Evolutionary conservation across 1,284 basidiomycete genomes (phyloP).

Genomic region (Ceratobasidium sp.): DNA sequence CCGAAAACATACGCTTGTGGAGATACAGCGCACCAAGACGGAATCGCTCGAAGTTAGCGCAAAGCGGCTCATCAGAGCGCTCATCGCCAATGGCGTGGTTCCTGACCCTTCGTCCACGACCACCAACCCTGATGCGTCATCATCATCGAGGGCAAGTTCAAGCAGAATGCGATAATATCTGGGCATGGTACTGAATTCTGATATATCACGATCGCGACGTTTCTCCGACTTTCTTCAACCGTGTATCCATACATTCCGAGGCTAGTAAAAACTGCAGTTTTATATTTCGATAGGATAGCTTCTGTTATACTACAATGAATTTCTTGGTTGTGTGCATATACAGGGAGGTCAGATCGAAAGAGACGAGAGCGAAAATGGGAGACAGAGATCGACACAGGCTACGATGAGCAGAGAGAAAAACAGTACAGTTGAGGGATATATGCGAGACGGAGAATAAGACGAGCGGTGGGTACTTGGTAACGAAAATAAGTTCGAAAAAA

Average conservation of each 20-base stretch:
- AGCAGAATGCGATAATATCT: slow-evolving; percentile 2
- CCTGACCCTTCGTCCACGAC: slow-evolving; percentile 25
- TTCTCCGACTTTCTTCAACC: not conserved
- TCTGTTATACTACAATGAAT: slow-evolving; percentile 19
- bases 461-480: not conserved
- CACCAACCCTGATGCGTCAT: not conserved
- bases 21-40: slow-evolving; percentile 28
- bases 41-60: slow-evolving; percentile 36
- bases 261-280: not conserved
- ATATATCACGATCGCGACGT: not conserved
- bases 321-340: slow-evolving; percentile 17
- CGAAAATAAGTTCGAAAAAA: not conserved
- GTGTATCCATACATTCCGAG: not conserved
- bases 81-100: slow-evolving; percentile 35
- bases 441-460: not conserved
- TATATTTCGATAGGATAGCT: slow-evolving; percentile 24
- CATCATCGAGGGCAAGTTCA: not conserved
- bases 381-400: slow-evolving; percentile 28
- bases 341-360: not conserved
- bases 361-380: slow-evolving; percentile 4
- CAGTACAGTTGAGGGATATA: slow-evolving; percentile 4
- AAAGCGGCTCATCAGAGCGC: slow-evolving; percentile 34
- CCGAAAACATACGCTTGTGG: slow-evolving; percentile 31
- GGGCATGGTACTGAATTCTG: not conserved
- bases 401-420: not conserved